A percentile compares a stretch with the other conserved stretches of the same genome.
phyloP scores from a whole-genome alignment of 352 stramenopile genomes.

The Phytophthora hibernalis region DNA sequence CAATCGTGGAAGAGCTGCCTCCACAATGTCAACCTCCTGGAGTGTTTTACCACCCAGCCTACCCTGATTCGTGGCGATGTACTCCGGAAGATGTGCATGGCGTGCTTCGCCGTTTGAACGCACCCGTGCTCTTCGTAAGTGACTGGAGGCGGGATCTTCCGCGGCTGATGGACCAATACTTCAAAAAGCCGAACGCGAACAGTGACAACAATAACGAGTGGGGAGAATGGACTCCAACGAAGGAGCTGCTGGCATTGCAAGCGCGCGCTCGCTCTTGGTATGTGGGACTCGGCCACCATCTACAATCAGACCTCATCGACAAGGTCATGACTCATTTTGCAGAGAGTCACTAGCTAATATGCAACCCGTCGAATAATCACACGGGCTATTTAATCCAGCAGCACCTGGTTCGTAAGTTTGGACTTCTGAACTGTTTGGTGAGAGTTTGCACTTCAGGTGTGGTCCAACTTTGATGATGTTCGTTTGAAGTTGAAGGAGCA shows the following conservation, averaged over 20 bases:
- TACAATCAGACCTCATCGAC: conserved; percentile 51
- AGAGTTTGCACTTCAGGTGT: too few species aligned
- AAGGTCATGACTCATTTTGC: conserved; percentile 50
- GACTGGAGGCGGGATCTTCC: conserved; percentile 67
- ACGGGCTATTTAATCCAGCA: conserved; percentile 6
- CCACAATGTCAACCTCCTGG: conserved; percentile 43
- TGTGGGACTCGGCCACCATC: conserved; percentile 41
- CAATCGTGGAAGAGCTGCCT: conserved; percentile 66
- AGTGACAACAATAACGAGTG: conserved; percentile 14
- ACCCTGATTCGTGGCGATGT: conserved; percentile 65
- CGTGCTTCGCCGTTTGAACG: conserved; percentile 55
- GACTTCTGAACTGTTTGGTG: too few species aligned
- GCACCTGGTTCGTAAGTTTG: too few species aligned
- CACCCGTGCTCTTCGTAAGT: conserved; percentile 62
- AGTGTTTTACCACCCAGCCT: conserved; percentile 66
- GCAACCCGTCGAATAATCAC: not conserved
- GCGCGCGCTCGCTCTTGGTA: conserved; percentile 48
- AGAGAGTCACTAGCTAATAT: conserved; percentile 10
- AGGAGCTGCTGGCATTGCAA: conserved; percentile 49
- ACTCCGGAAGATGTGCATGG: conserved; percentile 61
- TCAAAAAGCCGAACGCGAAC: conserved; percentile 15
- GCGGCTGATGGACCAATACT: conserved; percentile 47
- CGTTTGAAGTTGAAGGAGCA: not conserved
- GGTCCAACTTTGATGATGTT: too few species aligned
- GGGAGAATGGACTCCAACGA: conserved; percentile 35